phyloP scores from a whole-genome alignment of 1,284 basidiomycete species.

The Ceratobasidium sp. region DNA sequence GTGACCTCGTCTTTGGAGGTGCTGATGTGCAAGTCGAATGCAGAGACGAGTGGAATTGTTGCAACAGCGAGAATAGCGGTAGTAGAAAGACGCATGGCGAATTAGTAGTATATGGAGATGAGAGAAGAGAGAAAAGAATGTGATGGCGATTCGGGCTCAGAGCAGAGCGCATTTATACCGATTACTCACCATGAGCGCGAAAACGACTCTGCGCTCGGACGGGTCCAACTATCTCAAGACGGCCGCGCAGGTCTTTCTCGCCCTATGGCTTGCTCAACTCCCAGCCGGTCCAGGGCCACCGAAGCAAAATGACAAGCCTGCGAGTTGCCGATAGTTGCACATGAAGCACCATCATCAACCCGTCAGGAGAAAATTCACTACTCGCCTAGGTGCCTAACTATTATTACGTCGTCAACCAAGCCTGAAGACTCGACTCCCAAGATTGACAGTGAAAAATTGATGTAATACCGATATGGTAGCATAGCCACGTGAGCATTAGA shows the following conservation, averaged over 20 bases:
- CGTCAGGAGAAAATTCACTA: not conserved
- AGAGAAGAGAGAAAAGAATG: constrained; percentile 4
- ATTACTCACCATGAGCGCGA: not conserved
- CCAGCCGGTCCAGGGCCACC: not conserved
- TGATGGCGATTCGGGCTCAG: not conserved
- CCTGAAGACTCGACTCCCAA: not conserved
- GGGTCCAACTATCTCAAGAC: not conserved
- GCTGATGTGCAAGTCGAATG: constrained; percentile 11
- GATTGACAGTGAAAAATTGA: not conserved
- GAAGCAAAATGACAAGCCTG: not conserved
- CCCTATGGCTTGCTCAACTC: not conserved
- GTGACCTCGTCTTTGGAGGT: constrained; percentile 14
- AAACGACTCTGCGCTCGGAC: not conserved
- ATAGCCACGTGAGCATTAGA: not conserved
- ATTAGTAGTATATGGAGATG: not conserved
- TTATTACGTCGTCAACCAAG: not conserved
- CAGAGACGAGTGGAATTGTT: constrained; percentile 10
- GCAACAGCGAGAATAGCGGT: constrained; percentile 7
- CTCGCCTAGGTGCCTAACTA: not conserved
- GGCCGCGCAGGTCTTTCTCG: not conserved
- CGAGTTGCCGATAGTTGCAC: not conserved
- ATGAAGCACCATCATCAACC: not conserved
- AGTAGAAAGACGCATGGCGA: constrained; percentile 17
- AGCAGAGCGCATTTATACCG: not conserved
- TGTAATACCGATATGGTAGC: not conserved